Conservation (phyloP, 1,284 basidiomycete genomes). For the Puccinia triticina region DNA sequence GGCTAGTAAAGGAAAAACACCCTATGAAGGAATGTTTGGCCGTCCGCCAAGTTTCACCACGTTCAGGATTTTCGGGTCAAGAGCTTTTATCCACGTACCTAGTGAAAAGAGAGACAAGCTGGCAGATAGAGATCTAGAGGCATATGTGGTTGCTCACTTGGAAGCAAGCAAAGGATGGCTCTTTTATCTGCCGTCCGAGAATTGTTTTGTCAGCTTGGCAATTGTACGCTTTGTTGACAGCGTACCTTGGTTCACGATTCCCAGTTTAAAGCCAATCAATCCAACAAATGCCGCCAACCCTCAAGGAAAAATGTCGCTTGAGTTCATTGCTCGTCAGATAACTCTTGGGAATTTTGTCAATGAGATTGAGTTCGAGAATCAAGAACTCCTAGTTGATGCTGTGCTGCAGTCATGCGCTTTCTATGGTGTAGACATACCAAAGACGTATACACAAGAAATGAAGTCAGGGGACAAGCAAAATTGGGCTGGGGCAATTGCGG, state of each 20-base stretch:
- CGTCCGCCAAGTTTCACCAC: no score
- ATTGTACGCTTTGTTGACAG: neutral
- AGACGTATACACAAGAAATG: neutral
- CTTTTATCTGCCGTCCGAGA: neutral
- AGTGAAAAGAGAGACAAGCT: neutral
- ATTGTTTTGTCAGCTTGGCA: neutral
- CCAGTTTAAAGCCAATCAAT: no score
- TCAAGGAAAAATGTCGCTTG: no score
- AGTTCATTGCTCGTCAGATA: neutral
- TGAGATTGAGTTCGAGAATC: neutral
- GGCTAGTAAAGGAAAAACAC: neutral
- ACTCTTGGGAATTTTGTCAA: neutral
- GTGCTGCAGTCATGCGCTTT: neutral
- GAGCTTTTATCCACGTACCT: constrained; percentile 15
- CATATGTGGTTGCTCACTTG: neutral
- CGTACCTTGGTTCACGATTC: no score
- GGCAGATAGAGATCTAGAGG: neutral
- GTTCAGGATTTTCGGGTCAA: neutral
- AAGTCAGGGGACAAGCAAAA: neutral
- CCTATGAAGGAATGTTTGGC: constrained; percentile 1
- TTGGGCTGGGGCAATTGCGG: neutral
- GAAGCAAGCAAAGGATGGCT: constrained; percentile 13
- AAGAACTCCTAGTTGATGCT: neutral
- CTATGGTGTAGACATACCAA: neutral
- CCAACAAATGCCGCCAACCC: no score